Evolutionary conservation across 164 flowering plant genomes (phyloP).

Genomic region (Hamamelis virginiana): DNA sequence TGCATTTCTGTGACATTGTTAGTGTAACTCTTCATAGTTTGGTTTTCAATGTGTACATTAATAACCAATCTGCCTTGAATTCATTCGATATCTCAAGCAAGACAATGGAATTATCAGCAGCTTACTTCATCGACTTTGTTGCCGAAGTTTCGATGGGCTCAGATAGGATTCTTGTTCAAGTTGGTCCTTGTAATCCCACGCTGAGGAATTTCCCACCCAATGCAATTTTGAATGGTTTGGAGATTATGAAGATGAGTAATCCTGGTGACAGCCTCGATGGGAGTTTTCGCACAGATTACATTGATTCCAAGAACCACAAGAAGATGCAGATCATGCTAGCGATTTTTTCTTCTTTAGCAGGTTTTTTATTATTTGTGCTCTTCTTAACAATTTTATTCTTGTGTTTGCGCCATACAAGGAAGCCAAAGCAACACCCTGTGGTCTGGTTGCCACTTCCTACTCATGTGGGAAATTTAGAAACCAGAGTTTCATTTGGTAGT

Average conservation of each 20-base stretch:
- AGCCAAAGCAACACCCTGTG: slow-evolving; percentile 13
- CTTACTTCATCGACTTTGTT: slow-evolving; percentile 42
- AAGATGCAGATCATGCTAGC: too few relatives aligned
- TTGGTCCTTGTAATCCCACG: slow-evolving; percentile 47
- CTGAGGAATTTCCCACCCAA: slow-evolving; percentile 26
- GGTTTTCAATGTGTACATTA: slow-evolving; percentile 46
- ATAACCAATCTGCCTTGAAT: slow-evolving; percentile 38
- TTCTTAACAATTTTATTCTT: too few relatives aligned
- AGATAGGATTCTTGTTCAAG: slow-evolving; percentile 33
- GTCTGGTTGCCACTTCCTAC: slow-evolving; percentile 35
- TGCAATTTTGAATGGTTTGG: slow-evolving; percentile 59
- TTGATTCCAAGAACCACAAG: too few relatives aligned
- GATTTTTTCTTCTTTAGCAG: too few relatives aligned
- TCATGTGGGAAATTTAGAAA: slow-evolving; percentile 35
- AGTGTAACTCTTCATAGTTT: slow-evolving; percentile 30
- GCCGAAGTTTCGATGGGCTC: slow-evolving; percentile 25
- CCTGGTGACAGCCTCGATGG: too few relatives aligned
- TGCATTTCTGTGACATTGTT: slow-evolving; percentile 65
- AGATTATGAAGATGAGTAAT: slow-evolving; percentile 39
- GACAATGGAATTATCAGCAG: slow-evolving; percentile 33
- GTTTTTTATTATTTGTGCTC: too few relatives aligned
- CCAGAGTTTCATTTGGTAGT: slow-evolving; percentile 39
- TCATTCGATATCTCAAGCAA: slow-evolving; percentile 44
- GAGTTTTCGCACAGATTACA: too few relatives aligned
- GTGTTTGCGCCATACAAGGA: slow-evolving; percentile 18